Conservation (phyloP, 164 flowering plant species). For the Aristolochia contorta region DNA sequence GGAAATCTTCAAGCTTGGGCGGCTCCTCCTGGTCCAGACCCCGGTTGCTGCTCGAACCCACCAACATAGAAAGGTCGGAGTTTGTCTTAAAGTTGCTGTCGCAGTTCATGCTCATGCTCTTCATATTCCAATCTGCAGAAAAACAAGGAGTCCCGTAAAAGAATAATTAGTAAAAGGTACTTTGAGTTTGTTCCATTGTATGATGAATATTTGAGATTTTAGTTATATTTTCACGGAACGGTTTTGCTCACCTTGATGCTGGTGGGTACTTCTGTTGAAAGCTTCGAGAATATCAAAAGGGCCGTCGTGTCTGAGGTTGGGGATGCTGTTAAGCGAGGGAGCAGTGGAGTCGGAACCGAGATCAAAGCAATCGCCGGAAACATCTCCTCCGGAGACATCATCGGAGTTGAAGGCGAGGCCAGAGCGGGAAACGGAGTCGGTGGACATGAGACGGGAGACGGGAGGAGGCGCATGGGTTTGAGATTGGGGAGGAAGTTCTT, state of each 20-base stretch:
- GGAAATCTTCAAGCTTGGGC: conserved; percentile 86
- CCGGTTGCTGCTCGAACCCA: conserved; percentile 36
- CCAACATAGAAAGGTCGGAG: conserved; percentile 32
- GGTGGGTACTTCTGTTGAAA: conserved; percentile 39
- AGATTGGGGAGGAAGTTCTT: conserved; percentile 27
- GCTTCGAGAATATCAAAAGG: conserved; percentile 55
- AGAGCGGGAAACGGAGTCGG: conserved; percentile 4
- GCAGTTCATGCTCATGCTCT: conserved; percentile 11
- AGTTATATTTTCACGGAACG: too few relatives aligned
- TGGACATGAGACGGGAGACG: conserved; percentile 4
- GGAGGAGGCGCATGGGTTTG: conserved; percentile 24
- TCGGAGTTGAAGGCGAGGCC: conserved; percentile 5
- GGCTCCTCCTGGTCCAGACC: conserved; percentile 38
- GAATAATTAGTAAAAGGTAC: not conserved
- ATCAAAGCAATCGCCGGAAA: conserved; percentile 42
- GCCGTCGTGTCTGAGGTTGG: conserved; percentile 14
- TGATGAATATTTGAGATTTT: not conserved
- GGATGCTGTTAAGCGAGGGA: conserved; percentile 7
- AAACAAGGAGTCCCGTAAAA: conserved; percentile 1
- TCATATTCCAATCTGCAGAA: conserved; percentile 61
- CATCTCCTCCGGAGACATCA: conserved; percentile 9
- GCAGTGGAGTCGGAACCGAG: conserved; percentile 36
- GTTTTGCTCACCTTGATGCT: conserved; percentile 37
- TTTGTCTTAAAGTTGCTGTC: conserved; percentile 29
- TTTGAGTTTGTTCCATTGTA: not conserved